Base-by-base conservation (phyloP, 164 flowering plant genomes). In the Malania oleifera region DNA sequence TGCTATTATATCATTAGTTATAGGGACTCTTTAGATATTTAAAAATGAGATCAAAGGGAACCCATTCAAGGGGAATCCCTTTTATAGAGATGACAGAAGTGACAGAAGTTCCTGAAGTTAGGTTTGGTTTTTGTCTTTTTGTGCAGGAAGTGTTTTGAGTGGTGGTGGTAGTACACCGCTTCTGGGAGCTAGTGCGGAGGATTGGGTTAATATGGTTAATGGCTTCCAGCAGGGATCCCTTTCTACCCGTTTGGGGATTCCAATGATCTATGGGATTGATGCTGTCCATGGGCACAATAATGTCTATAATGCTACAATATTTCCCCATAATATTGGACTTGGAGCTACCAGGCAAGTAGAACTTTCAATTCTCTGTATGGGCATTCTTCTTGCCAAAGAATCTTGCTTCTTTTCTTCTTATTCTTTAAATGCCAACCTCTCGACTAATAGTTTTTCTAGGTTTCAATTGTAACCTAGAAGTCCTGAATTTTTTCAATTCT, bases 281-380 rank as follows among this genome's bases (percentile, higher is more conserved):
- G 85, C 85, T 72, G 79, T 81, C 60, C 85, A 81, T 65, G 85
- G 85, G 1, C 81, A 78, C 66, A 81, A 78, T 53, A 81, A 74
- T 70, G 85, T 81, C 55, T 76, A 60, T 55, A 76, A 76, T 57
- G 80, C 85, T 40, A 81, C 82, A n/a, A 81, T 81, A 50, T 81
- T 81, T 52, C 85, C 85, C 10, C 85, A 81, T 54, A 81, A 78
- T 47, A 43, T 81, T 46, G 85, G 82, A 43, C 82, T 81, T 64
- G 82, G 85, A 59, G 83, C 76, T 41, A 70, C 86, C 48, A 76
- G 85, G 85, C 64, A 64, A 75, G 73, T 57, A 10, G 11, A 38
- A 5, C 12, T 26, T 34, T 41, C 9, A 8, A 26, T 27, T 27
- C 19, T 26, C n/a, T 50, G 27, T 10, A 47, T 23, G 51, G 23